Percentiles rank a stretch among this genome's conserved stretches.
Conservation (phyloP, 2,329 filamentous ascomycete species). For the Rhinocladiella similis region DNA sequence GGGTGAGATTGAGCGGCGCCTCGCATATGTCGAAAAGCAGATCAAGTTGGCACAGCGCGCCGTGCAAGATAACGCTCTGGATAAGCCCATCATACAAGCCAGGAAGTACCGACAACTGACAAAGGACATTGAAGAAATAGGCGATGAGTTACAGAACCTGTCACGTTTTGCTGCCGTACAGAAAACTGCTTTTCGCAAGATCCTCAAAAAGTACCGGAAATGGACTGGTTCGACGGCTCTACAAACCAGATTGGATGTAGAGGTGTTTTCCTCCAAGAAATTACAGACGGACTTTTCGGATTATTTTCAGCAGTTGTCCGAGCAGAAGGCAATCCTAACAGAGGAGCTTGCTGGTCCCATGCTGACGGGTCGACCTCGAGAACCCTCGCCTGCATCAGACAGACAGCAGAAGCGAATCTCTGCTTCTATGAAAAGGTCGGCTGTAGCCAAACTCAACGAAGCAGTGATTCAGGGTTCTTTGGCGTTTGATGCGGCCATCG, state of each 20-base stretch:
- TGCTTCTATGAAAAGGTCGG: slow-evolving; percentile 19
- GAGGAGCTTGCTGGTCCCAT: slow-evolving; percentile 21
- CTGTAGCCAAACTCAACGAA: slow-evolving; percentile 36
- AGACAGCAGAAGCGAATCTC: slow-evolving; percentile 15
- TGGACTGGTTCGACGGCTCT: slow-evolving; percentile 75
- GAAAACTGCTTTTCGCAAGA: slow-evolving; percentile 74
- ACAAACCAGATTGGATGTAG: slow-evolving; percentile 64
- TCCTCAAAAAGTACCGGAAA: slow-evolving; percentile 85
- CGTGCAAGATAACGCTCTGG: slow-evolving; percentile 12
- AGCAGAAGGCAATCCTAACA: slow-evolving; percentile 17
- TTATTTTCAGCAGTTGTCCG: slow-evolving; percentile 23
- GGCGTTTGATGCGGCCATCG: slow-evolving; percentile 52
- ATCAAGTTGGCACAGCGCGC: slow-evolving; percentile 33
- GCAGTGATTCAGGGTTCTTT: slow-evolving; percentile 42
- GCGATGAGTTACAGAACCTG: slow-evolving; percentile 69
- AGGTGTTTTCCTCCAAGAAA: slow-evolving; percentile 52
- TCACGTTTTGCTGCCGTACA: slow-evolving; percentile 74
- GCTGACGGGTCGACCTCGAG: slow-evolving; percentile 14
- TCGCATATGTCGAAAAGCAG: slow-evolving; percentile 48
- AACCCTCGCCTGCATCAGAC: background rate
- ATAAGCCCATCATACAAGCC: slow-evolving; percentile 22
- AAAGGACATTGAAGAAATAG: slow-evolving; percentile 54
- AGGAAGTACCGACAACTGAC: slow-evolving; percentile 52
- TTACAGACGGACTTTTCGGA: slow-evolving; percentile 25
- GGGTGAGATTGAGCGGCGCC: slow-evolving; percentile 70